Conservation (phyloP, 306 rosid genomes). For the Parietaria judaica region DNA sequence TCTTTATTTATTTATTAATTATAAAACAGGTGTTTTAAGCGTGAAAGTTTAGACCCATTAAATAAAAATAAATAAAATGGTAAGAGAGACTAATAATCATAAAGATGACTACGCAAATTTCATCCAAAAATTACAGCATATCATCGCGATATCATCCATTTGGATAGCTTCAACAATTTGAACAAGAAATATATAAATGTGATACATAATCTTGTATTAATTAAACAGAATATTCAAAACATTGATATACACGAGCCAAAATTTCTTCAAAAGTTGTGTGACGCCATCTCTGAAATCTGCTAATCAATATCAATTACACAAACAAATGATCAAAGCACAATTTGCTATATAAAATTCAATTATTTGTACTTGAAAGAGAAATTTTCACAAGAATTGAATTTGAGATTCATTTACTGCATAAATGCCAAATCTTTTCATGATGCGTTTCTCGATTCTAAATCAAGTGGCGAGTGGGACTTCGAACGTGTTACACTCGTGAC, state of each 20-base stretch:
- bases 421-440: neutral
- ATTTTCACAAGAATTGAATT: neutral
- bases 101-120: too few species aligned
- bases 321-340: too few species aligned
- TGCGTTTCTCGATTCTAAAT: neutral
- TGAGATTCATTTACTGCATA: too few species aligned
- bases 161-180: too few species aligned
- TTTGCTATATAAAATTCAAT: neutral
- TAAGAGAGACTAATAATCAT: too few species aligned
- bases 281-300: constrained; percentile 5
- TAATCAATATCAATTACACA: too few species aligned
- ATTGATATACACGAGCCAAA: neutral
- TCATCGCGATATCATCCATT: too few species aligned
- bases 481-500: neutral
- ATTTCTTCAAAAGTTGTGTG: neutral
- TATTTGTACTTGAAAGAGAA: neutral
- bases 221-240: too few species aligned
- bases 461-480: neutral
- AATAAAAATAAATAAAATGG: neutral
- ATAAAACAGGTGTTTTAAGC: neutral
- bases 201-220: too few species aligned
- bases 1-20: too few species aligned
- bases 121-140: too few species aligned
- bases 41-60: neutral
- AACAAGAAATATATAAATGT: too few species aligned